Conservation (phyloP, 371 early-diverging fungal genomes). For the Rhizomucor pusillus region DNA sequence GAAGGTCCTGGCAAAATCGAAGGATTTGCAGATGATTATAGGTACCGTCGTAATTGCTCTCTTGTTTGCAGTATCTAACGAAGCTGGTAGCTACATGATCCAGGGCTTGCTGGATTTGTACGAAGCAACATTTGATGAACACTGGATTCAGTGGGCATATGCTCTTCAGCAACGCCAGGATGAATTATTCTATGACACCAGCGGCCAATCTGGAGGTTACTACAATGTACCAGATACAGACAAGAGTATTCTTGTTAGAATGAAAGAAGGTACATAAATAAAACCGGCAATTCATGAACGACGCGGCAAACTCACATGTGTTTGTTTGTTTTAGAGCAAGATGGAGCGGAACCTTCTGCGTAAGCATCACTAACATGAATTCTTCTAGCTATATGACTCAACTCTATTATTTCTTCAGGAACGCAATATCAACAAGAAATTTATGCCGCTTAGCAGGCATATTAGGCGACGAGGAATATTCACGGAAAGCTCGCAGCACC, state of each 20-base stretch:
- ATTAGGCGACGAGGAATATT: constrained; percentile 22
- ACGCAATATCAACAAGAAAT: constrained; percentile 42
- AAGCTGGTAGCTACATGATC: constrained; percentile 26
- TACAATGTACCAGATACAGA: constrained; percentile 47
- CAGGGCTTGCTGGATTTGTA: constrained; percentile 61
- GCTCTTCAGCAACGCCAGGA: constrained; percentile 54
- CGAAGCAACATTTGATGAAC: constrained; percentile 47
- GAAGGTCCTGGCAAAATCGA: constrained; percentile 47
- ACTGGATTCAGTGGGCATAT: constrained; percentile 61
- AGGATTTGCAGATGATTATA: constrained; percentile 67
- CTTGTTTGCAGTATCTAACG: not conserved
- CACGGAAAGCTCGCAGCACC: constrained; percentile 30
- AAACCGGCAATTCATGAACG: no score
- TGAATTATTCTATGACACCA: constrained; percentile 56
- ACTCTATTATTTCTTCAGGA: constrained; percentile 18
- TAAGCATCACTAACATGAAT: constrained; percentile 14
- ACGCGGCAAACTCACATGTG: no score
- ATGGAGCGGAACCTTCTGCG: constrained; percentile 55
- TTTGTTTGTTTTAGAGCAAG: no score
- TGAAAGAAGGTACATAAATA: constrained; percentile 56
- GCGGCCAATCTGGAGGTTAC: constrained; percentile 41
- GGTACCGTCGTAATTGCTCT: constrained; percentile 17
- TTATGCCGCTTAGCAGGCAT: constrained; percentile 38
- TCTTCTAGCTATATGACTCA: not conserved
- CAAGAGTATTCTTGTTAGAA: constrained; percentile 46